Percentiles rank a stretch among this genome's conserved stretches.
Conservation (phyloP, 306 rosid genomes). For the Trifolium fragiferum region DNA sequence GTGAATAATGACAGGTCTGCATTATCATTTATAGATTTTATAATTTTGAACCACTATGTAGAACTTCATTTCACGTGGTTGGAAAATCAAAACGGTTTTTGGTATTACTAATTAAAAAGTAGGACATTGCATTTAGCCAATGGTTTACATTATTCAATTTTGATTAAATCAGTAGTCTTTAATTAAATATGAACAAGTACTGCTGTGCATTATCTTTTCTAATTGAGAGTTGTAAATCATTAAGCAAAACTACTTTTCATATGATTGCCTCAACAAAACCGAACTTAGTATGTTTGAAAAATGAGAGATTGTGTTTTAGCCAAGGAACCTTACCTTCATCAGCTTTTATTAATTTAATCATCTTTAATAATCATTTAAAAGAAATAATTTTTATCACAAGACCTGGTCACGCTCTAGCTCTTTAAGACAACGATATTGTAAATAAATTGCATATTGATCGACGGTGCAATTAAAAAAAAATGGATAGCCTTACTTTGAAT, state of each 20-base stretch:
- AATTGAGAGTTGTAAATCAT: too few species aligned
- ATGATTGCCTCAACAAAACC: background rate
- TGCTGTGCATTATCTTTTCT: background rate
- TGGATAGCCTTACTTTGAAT: background rate
- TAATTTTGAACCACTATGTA: slow-evolving; percentile 18
- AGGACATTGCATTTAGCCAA: slow-evolving; percentile 18
- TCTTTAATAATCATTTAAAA: background rate
- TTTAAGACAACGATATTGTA: background rate
- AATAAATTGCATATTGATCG: background rate
- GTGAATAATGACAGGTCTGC: slow-evolving; percentile 87
- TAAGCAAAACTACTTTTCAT: too few species aligned
- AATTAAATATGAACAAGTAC: background rate
- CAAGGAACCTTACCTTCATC: background rate
- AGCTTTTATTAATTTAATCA: background rate
- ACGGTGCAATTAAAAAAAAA: background rate
- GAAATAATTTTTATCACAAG: background rate
- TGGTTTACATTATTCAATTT: background rate
- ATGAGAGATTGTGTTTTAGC: background rate
- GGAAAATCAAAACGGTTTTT: slow-evolving; percentile 32
- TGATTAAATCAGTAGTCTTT: background rate
- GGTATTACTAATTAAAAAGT: slow-evolving; percentile 21
- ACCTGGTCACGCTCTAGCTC: background rate
- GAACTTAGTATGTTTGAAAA: background rate
- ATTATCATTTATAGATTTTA: slow-evolving; percentile 8
- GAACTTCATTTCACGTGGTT: slow-evolving; percentile 33